Evolutionary conservation across 169 alveolate genomes (phyloP), one percentile per base, ranked within the genome.

Genomic region (Plasmodium gonderi): DNA sequence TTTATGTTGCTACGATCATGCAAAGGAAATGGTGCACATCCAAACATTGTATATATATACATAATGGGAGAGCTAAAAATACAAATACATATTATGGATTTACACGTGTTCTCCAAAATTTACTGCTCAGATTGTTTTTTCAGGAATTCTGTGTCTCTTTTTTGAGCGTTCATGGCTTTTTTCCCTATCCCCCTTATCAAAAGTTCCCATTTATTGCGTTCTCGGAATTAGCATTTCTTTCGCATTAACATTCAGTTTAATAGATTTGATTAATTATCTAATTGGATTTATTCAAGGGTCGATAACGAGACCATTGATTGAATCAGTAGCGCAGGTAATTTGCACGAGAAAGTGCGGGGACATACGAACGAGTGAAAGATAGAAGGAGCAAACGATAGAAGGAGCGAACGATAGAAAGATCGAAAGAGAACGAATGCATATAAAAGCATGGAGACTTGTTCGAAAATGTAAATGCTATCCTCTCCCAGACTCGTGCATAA

Each of bases 191-290:
- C 94, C 98, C 7, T 0, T 95, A 12, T 23, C 91, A 20, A 96
- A 98, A 96, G 98, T 98, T 20, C 98, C 99, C 23, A 92, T 98
- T 14, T 98, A 98, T 96, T 96, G 99, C n/a, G 54, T 98, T 6
- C 95, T 98, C 49, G 99, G 99, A 68, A 96, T 98, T 12, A 97
- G 99, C 23, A 97, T 98, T 38, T 96, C 99, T 14, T 98, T 98
- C 80, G 99, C 99, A 6, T 95, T 97, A 49, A 97, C 98, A 42
- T 98, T 98, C 90, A 95, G 99, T 33, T 94, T 98, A 45, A 98
- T 98, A 14, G 99, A 98, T 82, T 92, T 97, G 42, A 96, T 98
- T 44, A 98, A 98, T 92, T 97, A 96, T 78, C 78, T 97, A 79
- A 95, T 96, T 17, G 98, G 98, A 36, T 96, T 97, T 94, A 92